Base-by-base conservation (phyloP, 73 alveolate species). In the Effrenium voratum region DNA sequence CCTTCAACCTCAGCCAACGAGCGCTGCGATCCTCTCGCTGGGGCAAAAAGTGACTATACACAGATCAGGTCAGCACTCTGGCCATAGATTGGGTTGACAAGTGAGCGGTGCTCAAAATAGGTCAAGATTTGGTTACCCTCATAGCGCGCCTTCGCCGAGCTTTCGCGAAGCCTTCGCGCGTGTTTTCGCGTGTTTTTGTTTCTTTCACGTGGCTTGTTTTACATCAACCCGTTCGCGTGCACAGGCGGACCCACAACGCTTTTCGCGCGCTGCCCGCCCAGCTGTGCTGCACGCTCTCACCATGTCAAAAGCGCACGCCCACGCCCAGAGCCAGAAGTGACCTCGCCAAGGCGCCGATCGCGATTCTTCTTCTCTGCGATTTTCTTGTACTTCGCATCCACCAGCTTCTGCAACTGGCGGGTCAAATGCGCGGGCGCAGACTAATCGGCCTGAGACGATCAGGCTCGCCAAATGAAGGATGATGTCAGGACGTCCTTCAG, bases 361-460 rank as follows among this genome's bases (percentile, higher is more conserved):
- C 38, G 44, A 86, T 66, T 90, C 86, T 90, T 66, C 72, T 86
- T 85, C 86, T 90, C 96, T 68, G 96, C 98, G 73, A 91, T 91
- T 66, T 73, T 91, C 75, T 91, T 91, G 98, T 91, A 91, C 80
- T 91, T 91, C 49, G 88, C 76, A 45, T 70, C 98, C 36, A 91
- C 98, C 16, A 91, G 45, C 63, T 91, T 91, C 73, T 91, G 98
- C 41, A 91, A 70, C 98, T 91, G 98, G n/a, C 50, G 38, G 73
- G 38, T 30, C 40, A 30, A 47, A 28, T 19, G 15, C 8, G 34
- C 79, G 79, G 40, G 79, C 41, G 44, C 15, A 1, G 0, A 40
- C 34, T 8, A 0, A 0, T 16, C n/a, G 0, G 43, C 77, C 40
- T 32, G 8, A 36, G 40, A 26, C 79, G 79, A n/a, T 66, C 41